phyloP scores from a whole-genome alignment of 495 filamentous ascomycete species.

The Bacidia rubella region DNA sequence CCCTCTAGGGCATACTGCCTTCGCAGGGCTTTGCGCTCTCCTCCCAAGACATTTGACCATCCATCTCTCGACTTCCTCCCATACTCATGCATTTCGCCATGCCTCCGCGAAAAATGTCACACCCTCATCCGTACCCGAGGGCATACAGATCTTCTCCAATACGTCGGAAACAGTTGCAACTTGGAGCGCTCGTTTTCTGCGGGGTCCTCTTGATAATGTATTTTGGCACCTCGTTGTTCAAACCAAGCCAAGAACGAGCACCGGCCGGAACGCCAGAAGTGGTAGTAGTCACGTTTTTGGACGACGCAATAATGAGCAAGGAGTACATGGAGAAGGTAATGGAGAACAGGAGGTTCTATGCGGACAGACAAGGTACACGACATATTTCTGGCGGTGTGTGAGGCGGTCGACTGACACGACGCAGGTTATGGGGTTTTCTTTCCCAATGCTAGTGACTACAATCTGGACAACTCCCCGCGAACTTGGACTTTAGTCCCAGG shows the following conservation, averaged over 20 bases:
- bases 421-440: constrained; percentile 83
- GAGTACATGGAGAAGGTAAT: constrained; percentile 56
- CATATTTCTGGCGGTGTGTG: not conserved
- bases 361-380: constrained; percentile 64
- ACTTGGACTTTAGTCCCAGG: constrained; percentile 75
- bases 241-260: constrained; percentile 24
- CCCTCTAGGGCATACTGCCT: no score
- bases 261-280: constrained; percentile 62
- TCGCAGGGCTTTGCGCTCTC: no score
- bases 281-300: constrained; percentile 79
- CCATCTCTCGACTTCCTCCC: no score
- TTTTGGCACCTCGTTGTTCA: constrained; percentile 40
- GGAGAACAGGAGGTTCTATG: constrained; percentile 77
- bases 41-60: no score
- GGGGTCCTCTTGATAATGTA: constrained; percentile 47
- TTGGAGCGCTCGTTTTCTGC: constrained; percentile 42
- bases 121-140: constrained; percentile 48
- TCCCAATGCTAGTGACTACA: constrained; percentile 60
- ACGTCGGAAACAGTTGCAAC: constrained; percentile 53
- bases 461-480: constrained; percentile 47
- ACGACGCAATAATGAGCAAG: constrained; percentile 43
- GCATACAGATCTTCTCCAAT: constrained; percentile 46
- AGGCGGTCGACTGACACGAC: constrained; percentile 4
- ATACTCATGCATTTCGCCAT: constrained; percentile 83
- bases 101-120: constrained; percentile 68